Conservation (phyloP, 2,329 filamentous ascomycete genomes). For the Diaporthe destruens region DNA sequence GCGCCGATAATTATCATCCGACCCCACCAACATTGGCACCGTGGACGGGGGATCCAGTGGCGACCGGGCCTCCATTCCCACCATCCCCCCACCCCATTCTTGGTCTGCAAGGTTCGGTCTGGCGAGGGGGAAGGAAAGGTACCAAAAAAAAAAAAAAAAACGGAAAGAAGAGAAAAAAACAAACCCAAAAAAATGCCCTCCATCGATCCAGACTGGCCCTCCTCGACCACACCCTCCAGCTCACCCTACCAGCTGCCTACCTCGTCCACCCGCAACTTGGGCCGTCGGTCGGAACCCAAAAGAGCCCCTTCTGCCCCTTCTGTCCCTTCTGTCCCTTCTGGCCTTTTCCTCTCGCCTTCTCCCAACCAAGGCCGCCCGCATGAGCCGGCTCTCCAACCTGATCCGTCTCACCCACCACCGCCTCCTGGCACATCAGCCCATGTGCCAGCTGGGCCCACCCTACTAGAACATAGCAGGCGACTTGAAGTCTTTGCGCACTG, state of each 20-base stretch:
- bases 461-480: constrained; percentile 67
- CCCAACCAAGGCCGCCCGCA: neutral
- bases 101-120: constrained; percentile 29
- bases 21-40: constrained; percentile 37
- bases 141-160: neutral
- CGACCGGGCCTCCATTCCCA: constrained; percentile 20
- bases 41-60: constrained; percentile 37
- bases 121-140: neutral
- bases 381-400: constrained; percentile 18
- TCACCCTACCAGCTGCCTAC: neutral
- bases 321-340: neutral
- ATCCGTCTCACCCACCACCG: constrained; percentile 37
- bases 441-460: constrained; percentile 55
- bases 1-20: constrained; percentile 18
- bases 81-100: constrained; percentile 19
- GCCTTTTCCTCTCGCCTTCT: neutral
- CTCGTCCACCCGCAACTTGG: neutral
- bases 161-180: too few species aligned
- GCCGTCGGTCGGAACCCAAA: neutral
- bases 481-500: constrained; percentile 77
- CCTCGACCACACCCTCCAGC: neutral
- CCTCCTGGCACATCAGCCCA: constrained; percentile 54
- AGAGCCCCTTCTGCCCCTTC: neutral
- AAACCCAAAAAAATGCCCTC: neutral
- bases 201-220: constrained; percentile 12